Base-by-base conservation (phyloP, 176 grass and related monocot genomes). In the Oryza longistaminata region DNA sequence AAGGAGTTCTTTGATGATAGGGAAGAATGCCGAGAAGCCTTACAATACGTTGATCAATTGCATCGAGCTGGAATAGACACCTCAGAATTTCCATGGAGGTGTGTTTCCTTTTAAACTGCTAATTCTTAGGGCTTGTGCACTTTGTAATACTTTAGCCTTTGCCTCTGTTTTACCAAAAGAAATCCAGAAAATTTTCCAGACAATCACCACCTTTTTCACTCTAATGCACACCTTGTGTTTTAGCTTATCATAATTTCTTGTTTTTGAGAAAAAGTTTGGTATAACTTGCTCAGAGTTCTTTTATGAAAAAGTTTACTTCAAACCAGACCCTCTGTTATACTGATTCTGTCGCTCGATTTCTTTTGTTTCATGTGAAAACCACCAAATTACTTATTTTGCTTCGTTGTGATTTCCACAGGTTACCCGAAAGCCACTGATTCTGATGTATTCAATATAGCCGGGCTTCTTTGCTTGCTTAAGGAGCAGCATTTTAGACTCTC, bases 1-100 rank as follows among this genome's bases (percentile, higher is more conserved):
- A 87, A 85, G 81, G 89, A 98, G 39, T 98, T 90, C 85, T 95
- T 98, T 83, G 96, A 98, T 89, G 96, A 98, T 45, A 92, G 96
- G 76, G 96, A 98, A 88, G 96, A 98, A 68, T 98, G 96, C 43
- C 94, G 96, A 81, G 96, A 98, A 85, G 96, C 96, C 81, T 82
- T 98, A 64, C 89, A 95, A 64, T 95, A 92, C 3, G 93, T 98
- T 71, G 91, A 93, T 64, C 93, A 95, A 79, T 85, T 98, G 80
- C 93, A 98, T 83, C 88, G 89, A 75, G 88, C 91, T 88, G 96
- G 96, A 85, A 95, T 98, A 85, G 96, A 98, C 86, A 98, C 96
- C 75, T 95, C 91, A 70, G 96, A 98, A 71, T 98, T 98, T 75
- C 96, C 96, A 81, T 98, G 96, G 96, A 88, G 96, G 93, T 98